phyloP scores from a whole-genome alignment of 176 grass and related monocot species.

The Zizania latifolia region DNA sequence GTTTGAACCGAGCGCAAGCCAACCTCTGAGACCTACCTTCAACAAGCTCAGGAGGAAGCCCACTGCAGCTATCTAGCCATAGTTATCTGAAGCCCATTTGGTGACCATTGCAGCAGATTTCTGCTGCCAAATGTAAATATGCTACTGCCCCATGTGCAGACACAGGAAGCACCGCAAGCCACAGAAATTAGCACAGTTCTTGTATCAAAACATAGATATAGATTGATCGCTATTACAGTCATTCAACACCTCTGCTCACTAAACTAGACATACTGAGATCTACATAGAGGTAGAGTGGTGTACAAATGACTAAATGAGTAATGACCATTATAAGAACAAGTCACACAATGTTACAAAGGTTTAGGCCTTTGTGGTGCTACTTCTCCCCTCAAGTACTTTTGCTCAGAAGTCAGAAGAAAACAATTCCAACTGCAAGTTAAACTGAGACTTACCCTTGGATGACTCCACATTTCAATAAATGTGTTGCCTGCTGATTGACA shows the following conservation, averaged over 20 bases:
- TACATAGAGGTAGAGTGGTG: background rate
- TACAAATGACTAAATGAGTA: conserved; percentile 17
- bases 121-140: no score
- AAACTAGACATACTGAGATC: background rate
- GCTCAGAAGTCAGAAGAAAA: conserved; percentile 16
- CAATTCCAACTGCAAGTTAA: background rate
- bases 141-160: background rate
- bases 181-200: background rate
- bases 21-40: conserved; percentile 61
- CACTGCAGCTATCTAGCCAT: background rate
- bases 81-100: no score
- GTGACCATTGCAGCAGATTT: no score
- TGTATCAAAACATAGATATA: background rate
- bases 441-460: conserved; percentile 4
- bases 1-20: conserved; percentile 49
- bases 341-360: background rate
- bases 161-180: background rate
- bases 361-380: background rate
- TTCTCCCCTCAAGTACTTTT: background rate
- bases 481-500: background rate
- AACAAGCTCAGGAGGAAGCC: conserved; percentile 52
- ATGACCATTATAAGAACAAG: background rate
- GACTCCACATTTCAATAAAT: background rate
- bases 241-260: background rate
- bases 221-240: background rate